These are phyloP conservation scores for Phycomyces nitens DNA, from an alignment of 192 early-diverging fungal species.

Conservation along the genomic window DNA sequence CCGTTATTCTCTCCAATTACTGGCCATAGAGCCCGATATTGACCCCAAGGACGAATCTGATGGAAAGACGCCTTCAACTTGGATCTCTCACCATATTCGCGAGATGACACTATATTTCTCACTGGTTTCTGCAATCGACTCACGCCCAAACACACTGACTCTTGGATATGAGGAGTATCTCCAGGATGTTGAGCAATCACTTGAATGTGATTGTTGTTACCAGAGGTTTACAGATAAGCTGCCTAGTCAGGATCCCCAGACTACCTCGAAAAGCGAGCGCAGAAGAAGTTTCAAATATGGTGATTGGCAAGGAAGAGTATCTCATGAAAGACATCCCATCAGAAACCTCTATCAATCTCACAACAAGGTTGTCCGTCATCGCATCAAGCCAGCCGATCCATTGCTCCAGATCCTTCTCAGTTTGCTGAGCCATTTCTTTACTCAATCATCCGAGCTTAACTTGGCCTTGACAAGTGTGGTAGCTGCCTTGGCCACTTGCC, in stretches of 20 bases:
- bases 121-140: constrained; percentile 51
- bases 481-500: constrained; percentile 76
- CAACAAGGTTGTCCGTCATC: constrained; percentile 38
- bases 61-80: constrained; percentile 19
- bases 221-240: constrained; percentile 22
- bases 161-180: constrained; percentile 56
- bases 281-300: constrained; percentile 53
- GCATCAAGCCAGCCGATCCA: constrained; percentile 50
- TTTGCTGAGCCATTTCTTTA: constrained; percentile 76
- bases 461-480: constrained; percentile 88
- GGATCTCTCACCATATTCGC: constrained; percentile 52
- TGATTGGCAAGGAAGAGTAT: constrained; percentile 31
- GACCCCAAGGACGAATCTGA: constrained; percentile 20
- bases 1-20: constrained; percentile 67
- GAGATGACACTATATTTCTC: constrained; percentile 59
- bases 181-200: constrained; percentile 45
- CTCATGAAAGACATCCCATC: neutral
- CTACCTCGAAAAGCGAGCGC: constrained; percentile 30
- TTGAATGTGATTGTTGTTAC: constrained; percentile 51
- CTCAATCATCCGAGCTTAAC: constrained; percentile 84
- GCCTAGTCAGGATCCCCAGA: constrained; percentile 16
- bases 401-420: constrained; percentile 65
- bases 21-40: constrained; percentile 66
- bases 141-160: constrained; percentile 42
- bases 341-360: constrained; percentile 19